Percentiles rank a stretch among this genome's conserved stretches.
phyloP scores from a whole-genome alignment of 805 yeast species.

The Metschnikowia reukaufii region DNA sequence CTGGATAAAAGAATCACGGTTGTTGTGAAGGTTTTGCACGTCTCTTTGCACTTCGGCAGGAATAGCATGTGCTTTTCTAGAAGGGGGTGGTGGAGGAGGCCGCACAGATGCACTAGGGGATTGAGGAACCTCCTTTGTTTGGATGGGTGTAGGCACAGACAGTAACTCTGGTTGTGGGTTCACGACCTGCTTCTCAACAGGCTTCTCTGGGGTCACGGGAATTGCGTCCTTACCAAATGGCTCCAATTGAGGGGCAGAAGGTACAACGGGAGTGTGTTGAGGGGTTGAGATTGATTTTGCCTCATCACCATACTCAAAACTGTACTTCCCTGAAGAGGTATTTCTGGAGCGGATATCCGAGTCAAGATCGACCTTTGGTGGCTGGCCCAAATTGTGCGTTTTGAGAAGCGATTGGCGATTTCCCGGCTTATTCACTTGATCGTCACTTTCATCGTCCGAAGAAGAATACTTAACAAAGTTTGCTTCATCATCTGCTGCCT shows the following conservation, averaged over 20 bases:
- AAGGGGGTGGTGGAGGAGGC: slow-evolving; percentile 61
- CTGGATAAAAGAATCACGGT: slow-evolving; percentile 33
- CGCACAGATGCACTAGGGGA: background rate
- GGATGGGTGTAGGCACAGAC: background rate
- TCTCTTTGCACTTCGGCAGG: slow-evolving; percentile 11
- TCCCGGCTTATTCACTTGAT: slow-evolving; percentile 21
- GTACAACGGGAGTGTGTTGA: slow-evolving; percentile 14
- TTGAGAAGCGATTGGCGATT: slow-evolving; percentile 34
- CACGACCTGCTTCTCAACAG: background rate
- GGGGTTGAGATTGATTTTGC: slow-evolving; percentile 33
- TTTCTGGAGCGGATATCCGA: slow-evolving; percentile 17
- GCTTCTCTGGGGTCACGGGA: slow-evolving; percentile 1
- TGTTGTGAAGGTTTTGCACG: slow-evolving; percentile 41
- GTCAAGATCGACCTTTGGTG: slow-evolving; percentile 20
- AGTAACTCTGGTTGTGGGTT: background rate
- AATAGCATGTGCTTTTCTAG: slow-evolving; percentile 43
- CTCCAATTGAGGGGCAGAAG: slow-evolving; percentile 2
- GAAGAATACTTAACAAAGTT: slow-evolving; percentile 38
- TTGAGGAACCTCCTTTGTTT: background rate
- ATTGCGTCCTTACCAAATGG: background rate
- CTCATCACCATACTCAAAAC: slow-evolving; percentile 45
- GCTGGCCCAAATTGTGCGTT: slow-evolving; percentile 31
- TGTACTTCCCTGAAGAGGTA: slow-evolving; percentile 28
- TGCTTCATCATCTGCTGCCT: slow-evolving; percentile 28
- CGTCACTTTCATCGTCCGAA: slow-evolving; percentile 33